Conservation (phyloP, 2,329 filamentous ascomycete genomes). For the Chrysoporthe cubensis region DNA sequence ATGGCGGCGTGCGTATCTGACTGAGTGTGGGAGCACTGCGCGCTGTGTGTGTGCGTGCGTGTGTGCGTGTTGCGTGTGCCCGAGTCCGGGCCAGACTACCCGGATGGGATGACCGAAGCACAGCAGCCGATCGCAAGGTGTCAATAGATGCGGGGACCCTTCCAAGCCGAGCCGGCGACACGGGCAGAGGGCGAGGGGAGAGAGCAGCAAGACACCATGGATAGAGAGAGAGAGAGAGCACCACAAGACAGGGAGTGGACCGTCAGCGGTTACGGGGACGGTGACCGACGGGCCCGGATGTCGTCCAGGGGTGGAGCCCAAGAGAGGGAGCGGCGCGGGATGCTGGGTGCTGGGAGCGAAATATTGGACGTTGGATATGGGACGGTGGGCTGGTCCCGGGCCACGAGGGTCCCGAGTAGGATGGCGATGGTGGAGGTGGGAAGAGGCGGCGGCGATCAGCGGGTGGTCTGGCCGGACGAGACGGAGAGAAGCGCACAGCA, state of each 20-base stretch:
- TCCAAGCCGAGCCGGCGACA: constrained; percentile 10
- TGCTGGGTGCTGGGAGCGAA: background rate
- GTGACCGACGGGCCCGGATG: constrained; percentile 9
- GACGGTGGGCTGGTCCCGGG: too few species aligned
- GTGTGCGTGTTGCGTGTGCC: background rate
- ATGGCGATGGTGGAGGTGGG: too few species aligned
- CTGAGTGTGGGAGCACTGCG: too few species aligned
- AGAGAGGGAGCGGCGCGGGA: background rate
- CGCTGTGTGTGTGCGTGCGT: background rate
- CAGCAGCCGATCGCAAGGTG: constrained; percentile 17
- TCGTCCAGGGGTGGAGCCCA: constrained; percentile 7
- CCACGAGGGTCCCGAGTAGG: too few species aligned
- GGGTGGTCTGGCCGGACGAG: too few species aligned
- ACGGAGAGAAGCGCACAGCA: background rate
- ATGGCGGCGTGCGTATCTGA: constrained; percentile 34
- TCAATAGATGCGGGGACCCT: constrained; percentile 25
- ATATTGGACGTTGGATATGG: too few species aligned
- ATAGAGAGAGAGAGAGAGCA: constrained; percentile 9
- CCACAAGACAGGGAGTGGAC: constrained; percentile 8
- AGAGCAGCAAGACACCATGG: constrained; percentile 12
- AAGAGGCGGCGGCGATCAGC: too few species aligned
- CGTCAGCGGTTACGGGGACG: constrained; percentile 6
- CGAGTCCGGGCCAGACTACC: constrained; percentile 17
- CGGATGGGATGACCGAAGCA: constrained; percentile 26
- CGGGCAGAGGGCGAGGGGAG: constrained; percentile 11